Base-by-base conservation (phyloP, 306 rosid species). In the Medicago ruthenica region DNA sequence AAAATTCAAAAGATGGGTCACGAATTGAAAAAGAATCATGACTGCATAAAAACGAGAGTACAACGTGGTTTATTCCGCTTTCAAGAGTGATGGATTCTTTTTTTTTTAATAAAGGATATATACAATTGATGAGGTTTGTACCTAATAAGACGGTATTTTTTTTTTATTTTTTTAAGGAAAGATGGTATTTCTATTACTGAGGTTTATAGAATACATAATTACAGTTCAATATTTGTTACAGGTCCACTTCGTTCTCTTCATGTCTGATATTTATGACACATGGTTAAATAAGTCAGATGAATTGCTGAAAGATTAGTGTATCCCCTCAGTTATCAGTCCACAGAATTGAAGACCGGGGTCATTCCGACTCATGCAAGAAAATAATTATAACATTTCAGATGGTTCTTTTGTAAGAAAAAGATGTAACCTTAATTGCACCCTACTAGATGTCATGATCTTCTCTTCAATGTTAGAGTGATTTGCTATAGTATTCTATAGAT, bases 171-270 rank as follows among this genome's bases (percentile, higher is more conserved):
- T 21, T 21, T 1, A 21, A 21, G 22, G 22, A 21, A 21, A 21
- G 22, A 21, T 1, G 14, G 14, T 11, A 7, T 16, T 59, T 63
- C 54, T 78, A 39, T 59, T 4, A 9, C 40, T 45, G 50, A 27
- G 13, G 14, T 75, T 79, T 55, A 44, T 31, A 8, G 73, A 71
- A 74, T 62, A 12, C 36, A 20, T 82, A n/a, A 53, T 70, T 75
- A 36, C 27, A 5, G 10, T 15, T 21, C 18, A 45, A n/a, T 39
- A 17, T 53, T 57, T 70, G 75, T 66, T 76, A 74, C 95, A 93
- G 98, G 89, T 90, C 27, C 98, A 93, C 83, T 90, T 90, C 76
- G 93, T 93, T 62, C 82, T 86, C 62, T 93, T 85, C 61, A 12
- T 55, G 1, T 81, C 90, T 9, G 95, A 93, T 53, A 78, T 85